Evolutionary conservation across 768 basidiomycete species (phyloP).

Genomic region (Royoungia palumana): DNA sequence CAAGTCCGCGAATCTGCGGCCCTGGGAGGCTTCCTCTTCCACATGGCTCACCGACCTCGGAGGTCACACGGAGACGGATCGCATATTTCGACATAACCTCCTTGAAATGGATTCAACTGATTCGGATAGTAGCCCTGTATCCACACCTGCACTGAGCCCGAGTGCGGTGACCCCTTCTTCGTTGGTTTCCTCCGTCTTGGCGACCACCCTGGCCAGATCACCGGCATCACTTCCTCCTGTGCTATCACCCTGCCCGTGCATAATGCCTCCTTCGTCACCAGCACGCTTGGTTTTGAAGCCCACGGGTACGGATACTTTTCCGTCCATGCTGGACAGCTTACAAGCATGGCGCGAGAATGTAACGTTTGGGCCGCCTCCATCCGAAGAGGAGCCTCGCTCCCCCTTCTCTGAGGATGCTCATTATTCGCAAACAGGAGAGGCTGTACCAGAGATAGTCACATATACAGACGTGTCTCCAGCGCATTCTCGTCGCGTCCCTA

Average conservation of each 20-base stretch:
- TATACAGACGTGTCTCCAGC: constrained; percentile 7
- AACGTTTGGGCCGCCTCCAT: constrained; percentile 13
- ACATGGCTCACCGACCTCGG: constrained; percentile 34
- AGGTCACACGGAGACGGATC: constrained; percentile 31
- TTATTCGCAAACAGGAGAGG: constrained; percentile 6
- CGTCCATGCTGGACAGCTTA: constrained; percentile 27
- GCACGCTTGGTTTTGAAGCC: constrained; percentile 22
- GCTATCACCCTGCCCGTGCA: constrained; percentile 7
- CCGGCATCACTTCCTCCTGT: constrained; percentile 14
- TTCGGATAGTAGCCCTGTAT: constrained; percentile 21
- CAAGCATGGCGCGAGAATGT: constrained; percentile 30
- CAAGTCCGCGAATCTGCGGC: constrained; percentile 15
- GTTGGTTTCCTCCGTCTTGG: constrained; percentile 14
- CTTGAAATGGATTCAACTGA: constrained; percentile 11
- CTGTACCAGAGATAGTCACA: constrained; percentile 1
- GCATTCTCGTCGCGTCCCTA: constrained; percentile 1
- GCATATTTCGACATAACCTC: constrained; percentile 26
- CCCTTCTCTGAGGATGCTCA: constrained; percentile 13
- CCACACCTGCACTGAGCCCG: constrained; percentile 23
- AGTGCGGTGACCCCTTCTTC: constrained; percentile 22
- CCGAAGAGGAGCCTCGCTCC: constrained; percentile 13
- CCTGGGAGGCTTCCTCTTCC: constrained; percentile 22
- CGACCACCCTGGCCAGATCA: constrained; percentile 14
- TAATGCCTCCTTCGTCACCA: constrained; percentile 13
- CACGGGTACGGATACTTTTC: constrained; percentile 32